phyloP scores from a whole-genome alignment of 257 asterid genomes.

The Solanum bukasovii region DNA sequence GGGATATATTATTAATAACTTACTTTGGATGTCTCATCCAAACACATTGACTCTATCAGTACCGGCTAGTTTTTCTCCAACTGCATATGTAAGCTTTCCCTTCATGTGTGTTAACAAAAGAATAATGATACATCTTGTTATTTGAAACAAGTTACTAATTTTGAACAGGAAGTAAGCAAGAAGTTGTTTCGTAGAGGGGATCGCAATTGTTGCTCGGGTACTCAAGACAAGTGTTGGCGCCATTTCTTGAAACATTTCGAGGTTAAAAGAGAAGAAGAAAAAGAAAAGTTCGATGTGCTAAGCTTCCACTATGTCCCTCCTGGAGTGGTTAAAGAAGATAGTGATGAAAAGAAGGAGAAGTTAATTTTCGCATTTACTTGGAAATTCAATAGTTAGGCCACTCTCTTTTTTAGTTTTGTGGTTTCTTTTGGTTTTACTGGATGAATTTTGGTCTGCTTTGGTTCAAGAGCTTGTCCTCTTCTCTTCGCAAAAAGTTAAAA shows the following conservation, averaged over 20 bases:
- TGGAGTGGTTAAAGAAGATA: not conserved
- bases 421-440: not conserved
- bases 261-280: not conserved
- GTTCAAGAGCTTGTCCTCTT: no score
- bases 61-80: no score
- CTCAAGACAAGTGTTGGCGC: not conserved
- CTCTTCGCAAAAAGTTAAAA: no score
- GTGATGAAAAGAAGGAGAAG: not conserved
- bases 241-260: not conserved
- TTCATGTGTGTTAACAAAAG: not conserved
- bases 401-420: not conserved
- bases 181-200: not conserved
- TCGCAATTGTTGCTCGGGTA: not conserved
- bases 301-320: not conserved
- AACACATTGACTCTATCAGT: no score
- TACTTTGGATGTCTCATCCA: no score
- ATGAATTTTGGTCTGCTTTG: not conserved
- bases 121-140: not conserved
- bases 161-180: not conserved
- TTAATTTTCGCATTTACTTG: not conserved
- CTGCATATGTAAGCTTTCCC: not conserved
- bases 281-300: not conserved
- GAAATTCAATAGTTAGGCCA: not conserved
- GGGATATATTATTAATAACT: no score
- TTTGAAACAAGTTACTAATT: not conserved